phyloP scores from a whole-genome alignment of 2,329 filamentous ascomycete genomes.

The Pleomassaria siparia region DNA sequence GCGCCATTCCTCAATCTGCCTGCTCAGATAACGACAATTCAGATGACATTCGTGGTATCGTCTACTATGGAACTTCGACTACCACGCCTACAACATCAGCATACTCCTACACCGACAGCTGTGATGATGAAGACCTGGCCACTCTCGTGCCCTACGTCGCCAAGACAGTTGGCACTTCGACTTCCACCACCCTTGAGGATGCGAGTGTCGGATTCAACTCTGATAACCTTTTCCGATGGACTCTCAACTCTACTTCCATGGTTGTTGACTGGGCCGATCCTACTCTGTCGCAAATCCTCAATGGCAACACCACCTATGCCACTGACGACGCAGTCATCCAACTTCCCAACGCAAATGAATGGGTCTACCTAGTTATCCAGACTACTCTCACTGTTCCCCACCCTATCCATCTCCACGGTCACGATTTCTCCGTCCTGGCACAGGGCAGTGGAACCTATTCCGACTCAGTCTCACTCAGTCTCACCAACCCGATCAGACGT shows the following conservation, averaged over 20 bases:
- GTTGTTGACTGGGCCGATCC: slow-evolving; percentile 43
- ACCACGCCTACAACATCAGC: slow-evolving; percentile 35
- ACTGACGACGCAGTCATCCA: slow-evolving; percentile 32
- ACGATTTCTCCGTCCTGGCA: slow-evolving; percentile 37
- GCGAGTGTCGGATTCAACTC: slow-evolving; percentile 33
- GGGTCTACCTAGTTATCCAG: slow-evolving; percentile 46
- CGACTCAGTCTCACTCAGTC: slow-evolving; percentile 15
- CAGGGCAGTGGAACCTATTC: slow-evolving; percentile 29
- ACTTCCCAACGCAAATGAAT: slow-evolving; percentile 28
- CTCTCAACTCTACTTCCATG: slow-evolving; percentile 44
- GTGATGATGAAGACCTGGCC: slow-evolving; percentile 42
- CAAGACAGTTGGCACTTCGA: slow-evolving; percentile 36
- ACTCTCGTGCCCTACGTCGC: slow-evolving; percentile 29
- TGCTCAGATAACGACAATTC: slow-evolving; percentile 40
- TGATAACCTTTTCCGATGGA: slow-evolving; percentile 46
- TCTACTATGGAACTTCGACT: slow-evolving; percentile 38
- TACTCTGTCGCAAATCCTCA: slow-evolving; percentile 39
- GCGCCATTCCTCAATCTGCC: slow-evolving; percentile 43
- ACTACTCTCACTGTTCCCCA: slow-evolving; percentile 38
- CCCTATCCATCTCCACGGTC: slow-evolving; percentile 36
- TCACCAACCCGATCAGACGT: slow-evolving; percentile 34
- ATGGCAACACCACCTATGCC: slow-evolving; percentile 34
- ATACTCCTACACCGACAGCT: slow-evolving; percentile 38
- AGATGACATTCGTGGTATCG: slow-evolving; percentile 39
- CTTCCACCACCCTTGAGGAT: slow-evolving; percentile 27